phyloP scores from a whole-genome alignment of 306 rosid genomes.

The Lagenaria siceraria region DNA sequence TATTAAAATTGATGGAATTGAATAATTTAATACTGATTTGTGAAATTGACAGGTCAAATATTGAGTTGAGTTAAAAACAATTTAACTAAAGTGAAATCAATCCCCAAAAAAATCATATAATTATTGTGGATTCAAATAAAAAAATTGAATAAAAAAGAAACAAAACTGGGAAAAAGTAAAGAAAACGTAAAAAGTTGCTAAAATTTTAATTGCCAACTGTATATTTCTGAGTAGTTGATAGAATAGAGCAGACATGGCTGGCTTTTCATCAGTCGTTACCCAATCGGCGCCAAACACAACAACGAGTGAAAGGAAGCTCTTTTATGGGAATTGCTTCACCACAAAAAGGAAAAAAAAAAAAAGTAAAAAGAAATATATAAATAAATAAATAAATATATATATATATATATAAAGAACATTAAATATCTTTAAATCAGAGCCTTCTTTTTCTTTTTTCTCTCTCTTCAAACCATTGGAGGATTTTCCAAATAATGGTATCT shows the following conservation, averaged over 20 bases:
- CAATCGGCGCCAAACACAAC: not conserved
- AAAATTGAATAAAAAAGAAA: not conserved
- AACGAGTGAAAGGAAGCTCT: not conserved
- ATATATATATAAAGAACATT: not conserved
- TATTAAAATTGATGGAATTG: no score
- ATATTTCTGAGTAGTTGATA: not conserved
- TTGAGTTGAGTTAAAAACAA: no score
- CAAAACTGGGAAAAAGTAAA: not conserved
- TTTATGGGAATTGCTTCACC: not conserved
- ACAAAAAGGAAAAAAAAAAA: not conserved
- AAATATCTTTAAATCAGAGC: not conserved
- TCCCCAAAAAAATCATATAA: no score
- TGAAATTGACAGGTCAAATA: no score
- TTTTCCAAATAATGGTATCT: not conserved
- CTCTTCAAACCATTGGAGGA: conserved; percentile 9
- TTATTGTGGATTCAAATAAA: no score
- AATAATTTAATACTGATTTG: no score
- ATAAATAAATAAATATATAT: not conserved
- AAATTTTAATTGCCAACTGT: not conserved
- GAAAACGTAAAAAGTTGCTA: not conserved
- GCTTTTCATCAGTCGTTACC: not conserved
- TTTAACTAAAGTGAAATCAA: no score
- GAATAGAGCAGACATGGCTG: not conserved
- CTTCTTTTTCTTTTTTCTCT: not conserved
- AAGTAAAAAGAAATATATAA: not conserved